Percentiles rank a stretch among this genome's conserved stretches.
Conservation (phyloP, 139 green algal genomes). For the Coelastrella sp. region DNA sequence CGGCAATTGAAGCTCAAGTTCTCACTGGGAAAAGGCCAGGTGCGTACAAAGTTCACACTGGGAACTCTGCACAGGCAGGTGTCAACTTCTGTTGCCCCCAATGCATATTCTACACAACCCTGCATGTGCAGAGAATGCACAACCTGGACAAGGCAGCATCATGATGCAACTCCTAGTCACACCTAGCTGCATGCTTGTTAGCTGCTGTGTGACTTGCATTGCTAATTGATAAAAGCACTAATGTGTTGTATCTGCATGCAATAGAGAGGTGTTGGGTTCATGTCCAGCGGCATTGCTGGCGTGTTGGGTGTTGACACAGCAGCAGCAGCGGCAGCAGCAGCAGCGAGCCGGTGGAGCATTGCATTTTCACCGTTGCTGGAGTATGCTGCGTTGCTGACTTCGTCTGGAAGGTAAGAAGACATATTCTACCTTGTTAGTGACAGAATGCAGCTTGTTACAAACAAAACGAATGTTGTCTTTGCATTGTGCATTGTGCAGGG, state of each 20-base stretch:
- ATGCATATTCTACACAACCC: no score
- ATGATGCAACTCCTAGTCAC: no score
- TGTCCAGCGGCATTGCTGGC: neutral
- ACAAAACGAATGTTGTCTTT: no score
- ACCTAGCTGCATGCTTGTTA: no score
- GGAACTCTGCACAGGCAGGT: neutral
- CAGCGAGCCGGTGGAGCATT: slow-evolving; percentile 19
- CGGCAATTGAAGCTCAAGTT: slow-evolving; percentile 24
- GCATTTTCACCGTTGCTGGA: slow-evolving; percentile 32
- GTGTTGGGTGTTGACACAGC: slow-evolving; percentile 31
- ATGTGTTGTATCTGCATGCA: neutral
- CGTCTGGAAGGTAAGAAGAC: neutral
- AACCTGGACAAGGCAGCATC: no score
- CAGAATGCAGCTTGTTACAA: no score
- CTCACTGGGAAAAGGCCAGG: slow-evolving; percentile 1
- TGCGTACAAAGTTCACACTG: neutral
- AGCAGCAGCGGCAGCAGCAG: slow-evolving; percentile 15
- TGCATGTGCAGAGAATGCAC: no score
- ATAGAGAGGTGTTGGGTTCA: neutral
- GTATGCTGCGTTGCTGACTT: slow-evolving; percentile 34
- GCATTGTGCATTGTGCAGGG: no score
- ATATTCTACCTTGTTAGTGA: neutral
- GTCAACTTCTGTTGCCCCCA: neutral
- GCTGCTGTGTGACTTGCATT: no score
- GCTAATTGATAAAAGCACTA: neutral